Percentiles rank a stretch among this genome's conserved stretches.
Evolutionary conservation across 1,139 yeast genomes (phyloP).

Genomic region (Petasospora fabianii): DNA sequence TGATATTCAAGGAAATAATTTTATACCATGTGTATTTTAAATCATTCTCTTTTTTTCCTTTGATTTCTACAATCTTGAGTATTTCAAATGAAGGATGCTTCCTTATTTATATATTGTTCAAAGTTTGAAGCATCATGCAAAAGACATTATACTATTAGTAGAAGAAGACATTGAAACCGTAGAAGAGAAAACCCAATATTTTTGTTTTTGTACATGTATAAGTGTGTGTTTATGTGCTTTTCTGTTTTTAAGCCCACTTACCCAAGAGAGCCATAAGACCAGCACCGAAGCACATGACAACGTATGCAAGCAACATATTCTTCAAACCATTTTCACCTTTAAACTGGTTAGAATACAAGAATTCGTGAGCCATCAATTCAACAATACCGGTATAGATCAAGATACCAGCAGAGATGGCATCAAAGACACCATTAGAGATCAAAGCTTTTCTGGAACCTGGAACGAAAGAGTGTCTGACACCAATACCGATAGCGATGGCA

Average conservation of each 20-base stretch:
- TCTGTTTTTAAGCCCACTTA: constrained; percentile 67
- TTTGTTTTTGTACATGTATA: too few relatives aligned
- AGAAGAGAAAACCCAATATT: too few relatives aligned
- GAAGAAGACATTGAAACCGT: too few relatives aligned
- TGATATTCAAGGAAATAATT: too few relatives aligned
- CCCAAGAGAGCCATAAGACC: constrained; percentile 85
- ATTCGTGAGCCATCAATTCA: constrained; percentile 82
- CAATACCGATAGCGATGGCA: constrained; percentile 82
- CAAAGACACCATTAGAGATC: constrained; percentile 75
- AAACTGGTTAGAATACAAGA: constrained; percentile 65
- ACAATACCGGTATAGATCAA: constrained; percentile 81
- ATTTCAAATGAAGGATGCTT: too few relatives aligned
- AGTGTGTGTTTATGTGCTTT: neutral
- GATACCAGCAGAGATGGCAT: constrained; percentile 82
- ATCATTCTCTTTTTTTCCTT: too few relatives aligned
- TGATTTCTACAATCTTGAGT: too few relatives aligned
- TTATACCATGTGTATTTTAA: too few relatives aligned
- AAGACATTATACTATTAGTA: too few relatives aligned
- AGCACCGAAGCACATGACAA: constrained; percentile 62
- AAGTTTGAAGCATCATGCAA: too few relatives aligned
- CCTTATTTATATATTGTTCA: too few relatives aligned
- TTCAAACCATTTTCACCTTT: constrained; percentile 33
- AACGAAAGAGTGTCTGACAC: constrained; percentile 65
- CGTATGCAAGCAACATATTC: constrained; percentile 32
- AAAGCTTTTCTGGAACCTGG: constrained; percentile 64